Evolutionary conservation across 2,329 filamentous ascomycete genomes (phyloP), one percentile per base, ranked within the genome.

Genomic region (Coccinonectria pachysandricola): DNA sequence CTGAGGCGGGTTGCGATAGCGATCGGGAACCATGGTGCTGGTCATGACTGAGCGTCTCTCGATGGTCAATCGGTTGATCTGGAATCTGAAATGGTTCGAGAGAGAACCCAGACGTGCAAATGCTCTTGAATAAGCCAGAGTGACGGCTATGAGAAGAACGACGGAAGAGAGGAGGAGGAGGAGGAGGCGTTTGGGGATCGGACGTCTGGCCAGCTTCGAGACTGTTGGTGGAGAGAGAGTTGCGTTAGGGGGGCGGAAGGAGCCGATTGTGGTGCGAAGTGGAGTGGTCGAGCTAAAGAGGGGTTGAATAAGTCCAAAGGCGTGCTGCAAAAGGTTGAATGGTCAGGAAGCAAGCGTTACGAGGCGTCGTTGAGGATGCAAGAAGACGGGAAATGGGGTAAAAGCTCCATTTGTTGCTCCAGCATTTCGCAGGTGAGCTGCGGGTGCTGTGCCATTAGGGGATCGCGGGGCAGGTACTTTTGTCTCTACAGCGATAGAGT

Each of bases 1-100:
- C 62, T 88, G 82, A 3, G 83, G 82, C 37, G 82, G 82, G 49
- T 68, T 79, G 53, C 68, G 69, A 58, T 80, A 84, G 55, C 75
- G 71, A 39, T 67, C 56, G 34, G 72, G 66, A 39, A 71, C 73
- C 77, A 83, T 82, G 49, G 55, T 68, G 52, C 57, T 66, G 39
- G 65, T 75, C 38, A 50, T 56, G 42, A 57, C 49, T 34, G 51
- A 48, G 39, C 48, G 57, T 46, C 47, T 29, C 32, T 36, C 30
- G 32, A 42, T 30, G 31, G 43, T 32, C 41, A 46, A 33, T 53
- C 42, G 30, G 40, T 30, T 32, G 44, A 43, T 30, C 40, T 53
- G 42, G 48, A 56, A 47, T 36, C 60, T 64, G 34, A 79, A 47
- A 40, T 76, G 71, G 44, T 60, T 62, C 33, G 74, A 60, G 40